Base-by-base conservation (phyloP, 257 asterid genomes). In the Verbascum thapsus region DNA sequence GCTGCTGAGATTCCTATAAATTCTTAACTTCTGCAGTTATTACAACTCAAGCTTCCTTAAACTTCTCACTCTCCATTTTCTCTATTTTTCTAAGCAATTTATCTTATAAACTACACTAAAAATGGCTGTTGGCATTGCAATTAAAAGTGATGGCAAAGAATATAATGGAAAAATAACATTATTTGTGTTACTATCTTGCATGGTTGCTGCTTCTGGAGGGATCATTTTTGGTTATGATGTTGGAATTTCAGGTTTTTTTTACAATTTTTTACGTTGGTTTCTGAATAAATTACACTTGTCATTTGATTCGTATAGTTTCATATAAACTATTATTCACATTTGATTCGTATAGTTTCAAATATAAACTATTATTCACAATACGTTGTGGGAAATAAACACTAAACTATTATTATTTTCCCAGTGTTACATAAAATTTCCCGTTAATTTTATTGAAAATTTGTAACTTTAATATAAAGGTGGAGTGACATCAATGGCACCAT, bases 401-500 rank as follows among this genome's bases (percentile, higher is more conserved):
- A n/a, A n/a, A n/a, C n/a, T n/a, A n/a, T n/a, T n/a, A n/a, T n/a
- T n/a, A n/a, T n/a, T n/a, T n/a, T n/a, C n/a, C n/a, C n/a, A n/a
- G n/a, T n/a, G n/a, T n/a, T n/a, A n/a, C n/a, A n/a, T n/a, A n/a
- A n/a, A n/a, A n/a, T n/a, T n/a, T n/a, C n/a, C n/a, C n/a, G n/a
- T n/a, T n/a, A n/a, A n/a, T n/a, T 26, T 26, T 26, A 26, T 26
- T n/a, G n/a, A n/a, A n/a, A n/a, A n/a, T n/a, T n/a, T 26, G 47
- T 11, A 3, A 30, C 10, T 3, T 18, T 50, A 30, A 20, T 38
- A 30, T 70, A 51, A 71, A 82, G 89, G 89, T 64, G 87, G 94
- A 59, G 89, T 85, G 59, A 71, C 76, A 3, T 80, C 85, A 0
- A 85, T 82, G 87, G 89, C 56, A 0, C 67, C 81, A 0, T 85